Conservation (phyloP, 164 flowering plant genomes). For the Litsea cubeba region DNA sequence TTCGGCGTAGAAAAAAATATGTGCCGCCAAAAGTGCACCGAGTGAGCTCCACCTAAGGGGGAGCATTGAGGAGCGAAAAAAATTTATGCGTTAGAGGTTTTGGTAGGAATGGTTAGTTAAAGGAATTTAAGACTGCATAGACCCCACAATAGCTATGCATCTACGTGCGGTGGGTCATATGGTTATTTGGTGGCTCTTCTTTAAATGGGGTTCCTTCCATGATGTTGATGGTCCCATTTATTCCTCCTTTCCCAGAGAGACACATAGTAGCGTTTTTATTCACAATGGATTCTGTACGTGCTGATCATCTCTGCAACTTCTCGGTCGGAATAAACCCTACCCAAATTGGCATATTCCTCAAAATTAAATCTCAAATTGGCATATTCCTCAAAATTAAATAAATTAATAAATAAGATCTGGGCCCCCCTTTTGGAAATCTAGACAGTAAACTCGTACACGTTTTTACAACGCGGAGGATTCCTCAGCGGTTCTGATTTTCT, state of each 20-base stretch:
- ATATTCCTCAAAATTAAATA: neutral
- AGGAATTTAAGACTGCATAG: neutral
- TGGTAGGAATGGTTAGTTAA: too few species aligned
- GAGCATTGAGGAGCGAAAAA: too few species aligned
- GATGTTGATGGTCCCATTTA: conserved; percentile 1
- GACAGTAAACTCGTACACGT: neutral
- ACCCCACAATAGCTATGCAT: conserved; percentile 2
- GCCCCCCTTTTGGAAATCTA: neutral
- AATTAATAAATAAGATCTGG: neutral
- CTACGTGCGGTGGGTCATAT: conserved; percentile 7
- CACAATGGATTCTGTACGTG: neutral
- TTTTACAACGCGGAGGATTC: too few species aligned
- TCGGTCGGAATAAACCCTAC: conserved; percentile 7
- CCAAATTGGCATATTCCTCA: neutral
- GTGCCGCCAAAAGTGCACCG: too few species aligned
- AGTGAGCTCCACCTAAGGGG: too few species aligned
- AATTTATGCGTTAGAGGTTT: too few species aligned
- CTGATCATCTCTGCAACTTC: neutral
- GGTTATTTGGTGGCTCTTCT: conserved; percentile 6
- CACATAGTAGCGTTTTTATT: neutral
- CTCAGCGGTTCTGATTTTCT: too few species aligned
- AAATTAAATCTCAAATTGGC: too few species aligned
- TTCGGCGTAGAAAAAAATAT: too few species aligned
- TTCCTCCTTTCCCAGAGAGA: neutral
- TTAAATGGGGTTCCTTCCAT: neutral